These are phyloP conservation scores for Backusella luteola DNA, from an alignment of 192 early-diverging fungal species.

Conservation along the genomic window DNA sequence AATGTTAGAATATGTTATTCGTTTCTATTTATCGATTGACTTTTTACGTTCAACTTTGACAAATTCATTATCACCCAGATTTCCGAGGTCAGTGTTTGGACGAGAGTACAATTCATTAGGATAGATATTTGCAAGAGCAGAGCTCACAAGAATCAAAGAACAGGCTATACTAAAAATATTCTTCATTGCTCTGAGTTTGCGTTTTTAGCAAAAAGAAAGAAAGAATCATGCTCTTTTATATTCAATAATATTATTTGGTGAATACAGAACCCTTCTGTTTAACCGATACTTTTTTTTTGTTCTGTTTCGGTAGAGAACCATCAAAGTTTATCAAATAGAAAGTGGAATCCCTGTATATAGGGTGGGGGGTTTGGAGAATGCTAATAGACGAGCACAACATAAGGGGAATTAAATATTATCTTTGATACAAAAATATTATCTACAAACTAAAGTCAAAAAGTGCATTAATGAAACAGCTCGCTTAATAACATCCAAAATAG, in stretches of 20 bases:
- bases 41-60: not conserved
- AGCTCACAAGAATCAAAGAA: not conserved
- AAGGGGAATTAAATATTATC: not conserved
- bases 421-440: not conserved
- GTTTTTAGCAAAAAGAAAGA: not conserved
- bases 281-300: not conserved
- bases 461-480: not conserved
- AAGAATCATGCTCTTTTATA: not conserved
- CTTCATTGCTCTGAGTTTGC: not conserved
- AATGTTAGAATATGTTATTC: not conserved
- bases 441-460: not conserved
- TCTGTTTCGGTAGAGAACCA: not conserved
- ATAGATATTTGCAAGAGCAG: not conserved
- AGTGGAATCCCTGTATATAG: not conserved
- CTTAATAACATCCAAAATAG: too few relatives aligned
- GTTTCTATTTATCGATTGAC: not conserved
- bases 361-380: not conserved
- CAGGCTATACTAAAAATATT: not conserved
- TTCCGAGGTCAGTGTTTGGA: not conserved
- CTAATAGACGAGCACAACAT: too few relatives aligned
- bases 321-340: not conserved
- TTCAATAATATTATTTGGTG: not conserved
- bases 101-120: not conserved
- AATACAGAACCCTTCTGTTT: not conserved
- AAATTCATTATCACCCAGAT: not conserved